Conservation (phyloP, 2,329 filamentous ascomycete genomes). For the Colletotrichum sp. region DNA sequence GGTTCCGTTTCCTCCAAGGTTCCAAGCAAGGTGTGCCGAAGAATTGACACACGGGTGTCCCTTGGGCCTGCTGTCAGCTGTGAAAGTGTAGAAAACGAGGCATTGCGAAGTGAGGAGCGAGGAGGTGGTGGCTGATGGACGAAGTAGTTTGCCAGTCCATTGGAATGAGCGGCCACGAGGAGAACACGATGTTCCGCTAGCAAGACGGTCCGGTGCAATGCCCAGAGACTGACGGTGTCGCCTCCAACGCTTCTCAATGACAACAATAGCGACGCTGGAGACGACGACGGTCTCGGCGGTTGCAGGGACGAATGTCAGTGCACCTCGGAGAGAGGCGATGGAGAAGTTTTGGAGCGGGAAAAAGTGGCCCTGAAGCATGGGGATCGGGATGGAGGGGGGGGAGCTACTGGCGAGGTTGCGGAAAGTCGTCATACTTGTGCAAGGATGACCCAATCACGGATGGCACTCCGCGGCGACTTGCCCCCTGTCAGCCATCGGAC, state of each 20-base stretch:
- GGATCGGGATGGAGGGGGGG: not conserved
- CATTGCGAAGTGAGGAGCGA: not conserved
- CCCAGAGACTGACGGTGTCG: not conserved
- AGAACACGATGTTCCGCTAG: not conserved
- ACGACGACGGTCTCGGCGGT: not conserved
- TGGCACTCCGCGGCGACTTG: not conserved
- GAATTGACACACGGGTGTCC: not conserved
- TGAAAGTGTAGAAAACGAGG: not conserved
- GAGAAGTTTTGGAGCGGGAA: slow-evolving; percentile 9
- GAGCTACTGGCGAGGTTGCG: not conserved
- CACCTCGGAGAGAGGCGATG: not conserved
- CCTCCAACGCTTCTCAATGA: not conserved
- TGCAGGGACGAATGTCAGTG: not conserved
- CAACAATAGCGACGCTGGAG: not conserved
- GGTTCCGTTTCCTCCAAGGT: not conserved
- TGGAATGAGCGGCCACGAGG: not conserved
- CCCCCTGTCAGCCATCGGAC: slow-evolving; percentile 16
- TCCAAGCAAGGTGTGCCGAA: not conserved
- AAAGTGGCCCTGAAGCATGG: slow-evolving; percentile 3
- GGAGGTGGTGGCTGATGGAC: not conserved
- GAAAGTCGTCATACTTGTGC: slow-evolving; percentile 15
- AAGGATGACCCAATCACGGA: slow-evolving; percentile 19
- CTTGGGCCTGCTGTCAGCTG: not conserved
- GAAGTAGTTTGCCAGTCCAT: not conserved
- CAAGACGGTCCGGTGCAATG: not conserved